Base-by-base conservation (phyloP, 495 filamentous ascomycete genomes). In the Delitschia confertaspora region DNA sequence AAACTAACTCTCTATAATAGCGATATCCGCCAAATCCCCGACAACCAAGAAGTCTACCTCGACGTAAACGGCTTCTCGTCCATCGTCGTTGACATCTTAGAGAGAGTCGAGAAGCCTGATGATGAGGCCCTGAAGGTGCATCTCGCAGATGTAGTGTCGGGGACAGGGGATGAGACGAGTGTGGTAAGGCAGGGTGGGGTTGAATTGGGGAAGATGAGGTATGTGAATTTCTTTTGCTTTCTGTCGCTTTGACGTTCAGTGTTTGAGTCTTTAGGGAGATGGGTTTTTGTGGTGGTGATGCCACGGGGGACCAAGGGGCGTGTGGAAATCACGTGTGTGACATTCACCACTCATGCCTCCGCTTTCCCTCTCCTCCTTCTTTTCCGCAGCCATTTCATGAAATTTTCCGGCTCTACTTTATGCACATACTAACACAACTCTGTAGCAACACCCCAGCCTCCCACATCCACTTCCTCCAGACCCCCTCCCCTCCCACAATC, bases 1-100 rank as follows among this genome's bases (percentile, higher is more conserved):
- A 19, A 17, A 10, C 38, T 42, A 38, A 50, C 42, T 13, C 8
- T n/a, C n/a, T 2, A 14, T 17, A 22, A 20, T 47, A 93, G 85
- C 65, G 70, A 69, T 38, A 76, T 95, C 60, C 86, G 91, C 60
- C 78, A 89, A 69, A 78, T 98, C 29, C 91, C 91, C 33, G 84
- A 95, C 61, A 78, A 93, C 64, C 88, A 98, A 67, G 91, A 98
- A 71, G 80, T 95, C 53, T 94, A 78, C 64, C 79, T 98, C 61
- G 85, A 85, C 60, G 61, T 62, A 14, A 76, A 81, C 44, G 86
- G 88, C 36, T 74, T 79, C 55, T 81, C 84, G 19, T 83, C 71
- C 65, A 74, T 94, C 54, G 87, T 93, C 60, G 69, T 95, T 68
- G 91, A 98, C 42, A 82, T 98, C 62, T 77, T 79, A 41, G 78